phyloP scores from a whole-genome alignment of 2,329 filamentous ascomycete genomes.

The Arthroderma uncinatum region DNA sequence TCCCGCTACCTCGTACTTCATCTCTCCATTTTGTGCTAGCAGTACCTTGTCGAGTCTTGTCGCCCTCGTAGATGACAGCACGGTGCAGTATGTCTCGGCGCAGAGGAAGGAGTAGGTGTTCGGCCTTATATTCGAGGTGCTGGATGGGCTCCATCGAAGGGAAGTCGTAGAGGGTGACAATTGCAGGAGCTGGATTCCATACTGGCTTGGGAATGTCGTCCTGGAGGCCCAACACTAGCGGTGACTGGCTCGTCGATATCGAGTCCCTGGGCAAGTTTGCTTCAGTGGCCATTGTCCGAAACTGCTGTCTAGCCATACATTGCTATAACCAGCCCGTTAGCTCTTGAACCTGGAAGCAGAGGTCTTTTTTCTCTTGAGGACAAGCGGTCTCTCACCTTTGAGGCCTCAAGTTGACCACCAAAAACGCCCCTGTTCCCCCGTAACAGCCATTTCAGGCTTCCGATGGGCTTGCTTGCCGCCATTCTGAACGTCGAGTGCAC shows the following conservation, averaged over 20 bases:
- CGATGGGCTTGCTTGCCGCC: constrained; percentile 28
- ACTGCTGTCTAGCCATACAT: constrained; percentile 12
- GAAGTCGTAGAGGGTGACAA: constrained; percentile 81
- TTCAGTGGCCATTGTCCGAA: constrained; percentile 40
- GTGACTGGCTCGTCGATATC: constrained; percentile 19
- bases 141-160: constrained; percentile 73
- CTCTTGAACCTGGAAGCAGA: neutral
- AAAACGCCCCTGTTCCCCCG: constrained; percentile 28
- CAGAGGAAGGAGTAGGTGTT: constrained; percentile 76
- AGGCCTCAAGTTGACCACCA: constrained; percentile 22
- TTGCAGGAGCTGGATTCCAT: constrained; percentile 48
- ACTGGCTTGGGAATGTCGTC: constrained; percentile 17
- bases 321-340: constrained; percentile 11
- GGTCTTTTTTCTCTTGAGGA: neutral
- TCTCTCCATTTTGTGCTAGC: constrained; percentile 69
- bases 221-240: constrained; percentile 2
- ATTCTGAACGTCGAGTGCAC: constrained; percentile 19
- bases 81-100: constrained; percentile 86
- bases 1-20: constrained; percentile 72
- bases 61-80: constrained; percentile 85
- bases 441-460: constrained; percentile 30
- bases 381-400: constrained; percentile 24
- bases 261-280: constrained; percentile 24
- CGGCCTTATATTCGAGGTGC: constrained; percentile 65
- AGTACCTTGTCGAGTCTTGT: constrained; percentile 75